Evolutionary conservation across 1,284 basidiomycete species (phyloP), one percentile per base, ranked within the genome.

Genomic region (Ceratobasidium sp.): DNA sequence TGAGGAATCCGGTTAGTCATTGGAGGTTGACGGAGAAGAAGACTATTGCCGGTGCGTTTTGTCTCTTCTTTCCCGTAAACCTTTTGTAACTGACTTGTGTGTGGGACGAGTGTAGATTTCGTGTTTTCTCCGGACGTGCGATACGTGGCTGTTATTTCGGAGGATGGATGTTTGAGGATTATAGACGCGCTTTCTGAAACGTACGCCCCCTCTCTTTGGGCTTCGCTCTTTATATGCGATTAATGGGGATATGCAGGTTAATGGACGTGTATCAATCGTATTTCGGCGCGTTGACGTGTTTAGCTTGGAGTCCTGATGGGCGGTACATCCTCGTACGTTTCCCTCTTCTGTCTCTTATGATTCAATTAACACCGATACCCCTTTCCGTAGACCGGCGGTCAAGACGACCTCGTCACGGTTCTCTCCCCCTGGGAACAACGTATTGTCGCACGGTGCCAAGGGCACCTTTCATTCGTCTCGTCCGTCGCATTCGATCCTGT

Each of bases 361-460:
- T 41, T 41, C 36, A 41, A 5, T 44, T n/a, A n/a, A n/a, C n/a
- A n/a, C n/a, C n/a, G n/a, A n/a, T n/a, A n/a, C n/a, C n/a, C n/a
- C n/a, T n/a, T n/a, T n/a, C n/a, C n/a, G n/a, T 77, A 91, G 90
- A 90, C 91, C 0, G 93, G 93, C n/a, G 93, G 93, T 0, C 91
- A 99, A 85, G 97, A 99, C 81, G 97, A 99, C 80, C 87, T 99
- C 14, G 86, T 98, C 62, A 97, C 96, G 0, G 93, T 98, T 76
- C 94, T 95, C 81, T 95, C 96, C 0, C 94, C 95, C 0, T 93
- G 92, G 87, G 96, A 98, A 80, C 92, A 94, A 79, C 89, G 95
- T 11, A 90, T 99, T 15, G 90, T 99, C n/a, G 97, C 97, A 2
- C 88, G 97, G 62, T 98, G 97, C 84, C 96, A 98, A 83, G 98